Evolutionary conservation across 345 rosid genomes (phyloP).

Genomic region (Sonneratia caseolaris): DNA sequence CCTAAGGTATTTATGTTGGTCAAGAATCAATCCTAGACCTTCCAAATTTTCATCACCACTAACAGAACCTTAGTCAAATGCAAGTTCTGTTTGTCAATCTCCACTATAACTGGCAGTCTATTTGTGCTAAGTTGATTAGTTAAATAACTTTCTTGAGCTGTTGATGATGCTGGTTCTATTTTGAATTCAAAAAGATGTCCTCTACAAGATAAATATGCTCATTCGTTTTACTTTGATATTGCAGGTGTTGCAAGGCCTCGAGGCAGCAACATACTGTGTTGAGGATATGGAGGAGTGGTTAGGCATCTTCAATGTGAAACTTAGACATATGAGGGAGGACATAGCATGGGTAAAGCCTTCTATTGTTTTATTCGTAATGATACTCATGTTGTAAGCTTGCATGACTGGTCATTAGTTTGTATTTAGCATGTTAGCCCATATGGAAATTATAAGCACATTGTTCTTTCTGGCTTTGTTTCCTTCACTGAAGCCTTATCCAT

Average conservation of each 20-base stretch:
- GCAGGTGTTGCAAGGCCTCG: constrained; percentile 93
- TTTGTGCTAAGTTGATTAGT: neutral
- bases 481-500: too few relatives aligned
- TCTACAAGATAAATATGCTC: neutral
- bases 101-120: neutral
- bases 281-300: constrained; percentile 99
- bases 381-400: neutral
- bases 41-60: neutral
- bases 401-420: neutral
- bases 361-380: neutral
- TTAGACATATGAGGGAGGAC: constrained; percentile 99
- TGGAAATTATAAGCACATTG: neutral
- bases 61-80: neutral
- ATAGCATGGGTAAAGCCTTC: constrained; percentile 65
- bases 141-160: neutral
- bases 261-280: constrained; percentile 81
- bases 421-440: neutral
- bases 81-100: neutral
- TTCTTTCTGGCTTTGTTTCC: neutral
- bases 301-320: constrained; percentile 90
- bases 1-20: neutral
- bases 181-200: neutral
- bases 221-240: constrained; percentile 5
- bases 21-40: neutral
- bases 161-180: neutral